Percentiles rank a stretch among this genome's conserved stretches.
phyloP scores from a whole-genome alignment of 2,329 filamentous ascomycete genomes.

The Bipolaris bicolor region DNA sequence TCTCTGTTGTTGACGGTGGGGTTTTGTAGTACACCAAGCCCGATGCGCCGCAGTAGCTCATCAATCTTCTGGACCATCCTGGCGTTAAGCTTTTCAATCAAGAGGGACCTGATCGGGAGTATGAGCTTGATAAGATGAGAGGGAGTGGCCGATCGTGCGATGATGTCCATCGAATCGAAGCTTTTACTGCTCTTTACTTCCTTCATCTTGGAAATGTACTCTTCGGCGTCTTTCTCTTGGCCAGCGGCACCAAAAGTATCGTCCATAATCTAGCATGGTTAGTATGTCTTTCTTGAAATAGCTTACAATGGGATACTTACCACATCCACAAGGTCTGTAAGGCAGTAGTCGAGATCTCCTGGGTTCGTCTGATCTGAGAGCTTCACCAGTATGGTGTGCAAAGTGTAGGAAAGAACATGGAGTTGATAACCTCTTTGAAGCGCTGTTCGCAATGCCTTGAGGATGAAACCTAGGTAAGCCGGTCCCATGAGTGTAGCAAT shows the following conservation, averaged over 20 bases:
- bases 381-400: constrained; percentile 86
- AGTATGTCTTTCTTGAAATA: not conserved
- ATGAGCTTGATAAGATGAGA: constrained; percentile 75
- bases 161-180: constrained; percentile 93
- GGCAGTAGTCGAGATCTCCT: constrained; percentile 88
- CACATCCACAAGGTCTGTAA: constrained; percentile 76
- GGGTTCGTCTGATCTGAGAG: constrained; percentile 74
- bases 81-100: constrained; percentile 83
- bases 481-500: constrained; percentile 83
- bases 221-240: constrained; percentile 95
- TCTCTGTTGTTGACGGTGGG: constrained; percentile 77
- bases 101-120: constrained; percentile 75
- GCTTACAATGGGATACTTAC: constrained; percentile 35
- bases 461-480: constrained; percentile 85
- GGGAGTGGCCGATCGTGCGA: constrained; percentile 82
- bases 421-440: constrained; percentile 88
- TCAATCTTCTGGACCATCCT: constrained; percentile 89
- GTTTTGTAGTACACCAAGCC: constrained; percentile 82
- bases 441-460: constrained; percentile 85
- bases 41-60: constrained; percentile 81
- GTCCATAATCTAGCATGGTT: constrained; percentile 71
- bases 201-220: constrained; percentile 93
- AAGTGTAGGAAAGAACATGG: constrained; percentile 91
- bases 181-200: constrained; percentile 98
- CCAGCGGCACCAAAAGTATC: constrained; percentile 93